Conservation (phyloP, 1,284 basidiomycete species). For the Ceratobasidium sp. region DNA sequence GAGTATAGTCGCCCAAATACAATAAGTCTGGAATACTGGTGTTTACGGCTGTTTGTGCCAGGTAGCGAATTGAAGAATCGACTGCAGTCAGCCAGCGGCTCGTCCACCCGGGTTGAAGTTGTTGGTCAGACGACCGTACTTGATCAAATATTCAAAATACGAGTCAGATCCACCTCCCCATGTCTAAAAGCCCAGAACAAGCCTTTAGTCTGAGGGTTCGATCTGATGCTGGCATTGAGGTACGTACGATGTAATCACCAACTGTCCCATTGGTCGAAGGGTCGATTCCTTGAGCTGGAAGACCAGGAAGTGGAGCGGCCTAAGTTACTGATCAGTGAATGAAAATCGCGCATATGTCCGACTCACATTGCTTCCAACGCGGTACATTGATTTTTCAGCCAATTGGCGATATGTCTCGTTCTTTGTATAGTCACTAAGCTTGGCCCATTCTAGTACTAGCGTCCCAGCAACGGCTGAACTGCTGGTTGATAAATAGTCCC, state of each 20-base stretch:
- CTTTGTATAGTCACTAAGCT: conserved; percentile 59
- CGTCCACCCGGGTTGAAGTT: conserved; percentile 64
- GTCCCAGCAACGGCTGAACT: conserved; percentile 75
- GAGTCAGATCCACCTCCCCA: conserved; percentile 58
- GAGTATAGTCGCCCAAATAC: conserved; percentile 45
- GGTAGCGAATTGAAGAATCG: conserved; percentile 59
- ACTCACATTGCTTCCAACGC: conserved; percentile 54
- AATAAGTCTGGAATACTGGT: conserved; percentile 57
- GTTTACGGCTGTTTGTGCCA: conserved; percentile 52
- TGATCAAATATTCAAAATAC: conserved; percentile 79
- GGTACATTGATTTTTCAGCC: conserved; percentile 58
- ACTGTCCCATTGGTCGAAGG: conserved; percentile 60
- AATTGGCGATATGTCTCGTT: conserved; percentile 65
- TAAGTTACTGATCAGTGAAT: conserved; percentile 6
- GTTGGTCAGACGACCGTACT: conserved; percentile 69
- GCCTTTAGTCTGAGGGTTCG: neutral
- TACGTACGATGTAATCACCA: conserved; percentile 67
- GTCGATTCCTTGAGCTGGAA: conserved; percentile 67
- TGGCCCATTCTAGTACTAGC: conserved; percentile 58
- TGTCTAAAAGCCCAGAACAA: conserved; percentile 36
- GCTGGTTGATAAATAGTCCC: conserved; percentile 45
- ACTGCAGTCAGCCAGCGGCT: conserved; percentile 72
- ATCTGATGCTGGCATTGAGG: neutral
- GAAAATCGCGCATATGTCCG: conserved; percentile 48
- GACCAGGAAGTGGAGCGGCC: conserved; percentile 50